Base-by-base conservation (phyloP, 306 rosid species). In the Lathyrus tuberosus region DNA sequence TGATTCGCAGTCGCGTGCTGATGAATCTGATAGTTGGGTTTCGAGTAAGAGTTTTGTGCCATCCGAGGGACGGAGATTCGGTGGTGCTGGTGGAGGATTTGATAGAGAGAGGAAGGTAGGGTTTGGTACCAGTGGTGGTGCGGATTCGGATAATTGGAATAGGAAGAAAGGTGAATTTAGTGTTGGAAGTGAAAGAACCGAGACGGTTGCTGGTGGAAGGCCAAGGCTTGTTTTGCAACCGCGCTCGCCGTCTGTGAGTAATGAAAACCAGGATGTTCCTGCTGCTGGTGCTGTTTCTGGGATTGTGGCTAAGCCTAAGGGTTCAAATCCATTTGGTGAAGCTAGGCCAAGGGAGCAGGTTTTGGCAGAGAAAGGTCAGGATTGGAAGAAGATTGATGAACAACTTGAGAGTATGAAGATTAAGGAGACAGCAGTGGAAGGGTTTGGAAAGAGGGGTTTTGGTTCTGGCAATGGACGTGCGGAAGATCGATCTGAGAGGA, bases 281-380 rank as follows among this genome's bases (percentile, higher is more conserved):
- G 30, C 38, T 56, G 37, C 17, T 56, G 38, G 2, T 24, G 61
- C 15, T 54, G 61, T 2, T 54, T 60, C 86, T 57, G 90, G 20
- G 30, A 44, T 61, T 13, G 78, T 16, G 16, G 74, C 52, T 2
- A 93, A 81, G 84, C 88, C 89, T 0, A 85, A 83, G 79, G 84
- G 89, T 7, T 28, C 87, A 2, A 90, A 81, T 47, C 98, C 96
- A 0, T 93, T 93, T 15, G 98, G 98, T 4, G 91, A 69, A 33
- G 98, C 97, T 0, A 88, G 96, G 85, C 98, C 98, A 2, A 90
- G 97, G 51, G 98, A 93, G 78, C 89, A 93, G 86, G 98, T 93
- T 51, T 82, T 93, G 88, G 97, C 94, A 0, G 96, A 85, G 88
- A 88, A 93, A 44, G 98, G 96, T 31, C 87, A 84, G 66, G 97